These are phyloP conservation scores for Claviceps sp. DNA, from an alignment of 2,329 filamentous ascomycete genomes.

Conservation along the genomic window DNA sequence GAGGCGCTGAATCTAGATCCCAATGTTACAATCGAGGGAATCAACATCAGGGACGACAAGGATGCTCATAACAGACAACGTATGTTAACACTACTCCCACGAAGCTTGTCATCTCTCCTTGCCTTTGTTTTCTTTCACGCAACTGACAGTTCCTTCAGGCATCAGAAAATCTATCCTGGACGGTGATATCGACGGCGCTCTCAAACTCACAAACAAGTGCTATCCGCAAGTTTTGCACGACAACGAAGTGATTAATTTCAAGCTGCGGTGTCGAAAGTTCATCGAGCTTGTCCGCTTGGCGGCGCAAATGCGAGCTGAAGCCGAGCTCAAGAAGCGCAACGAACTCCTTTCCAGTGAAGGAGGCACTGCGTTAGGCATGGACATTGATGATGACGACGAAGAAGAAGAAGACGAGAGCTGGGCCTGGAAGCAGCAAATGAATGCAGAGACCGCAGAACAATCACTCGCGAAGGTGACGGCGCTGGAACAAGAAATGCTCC, in stretches of 20 bases:
- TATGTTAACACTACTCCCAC: constrained; percentile 26
- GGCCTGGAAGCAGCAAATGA: constrained; percentile 36
- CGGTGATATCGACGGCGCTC: constrained; percentile 79
- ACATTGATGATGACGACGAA: constrained; percentile 36
- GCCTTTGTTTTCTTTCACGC: no score
- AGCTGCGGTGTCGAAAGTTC: constrained; percentile 78
- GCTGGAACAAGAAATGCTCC: constrained; percentile 55
- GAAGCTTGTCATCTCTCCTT: neutral
- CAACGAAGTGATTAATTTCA: constrained; percentile 78
- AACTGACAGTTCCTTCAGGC: constrained; percentile 33
- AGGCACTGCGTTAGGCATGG: constrained; percentile 34
- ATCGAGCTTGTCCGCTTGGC: constrained; percentile 81
- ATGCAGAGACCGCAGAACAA: constrained; percentile 25
- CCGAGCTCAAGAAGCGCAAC: constrained; percentile 29
- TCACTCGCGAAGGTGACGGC: constrained; percentile 23
- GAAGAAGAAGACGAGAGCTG: constrained; percentile 27
- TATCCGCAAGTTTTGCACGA: constrained; percentile 71
- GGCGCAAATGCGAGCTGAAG: constrained; percentile 45
- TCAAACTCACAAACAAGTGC: constrained; percentile 65
- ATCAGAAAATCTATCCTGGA: constrained; percentile 80
- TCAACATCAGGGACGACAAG: constrained; percentile 65
- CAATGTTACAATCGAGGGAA: constrained; percentile 36
- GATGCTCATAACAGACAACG: constrained; percentile 80
- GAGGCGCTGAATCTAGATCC: constrained; percentile 50
- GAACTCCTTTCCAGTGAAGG: constrained; percentile 24